Evolutionary conservation across 2,329 filamentous ascomycete genomes (phyloP), one percentile per base, ranked within the genome.

Genomic region (Metarhizium brunneum): DNA sequence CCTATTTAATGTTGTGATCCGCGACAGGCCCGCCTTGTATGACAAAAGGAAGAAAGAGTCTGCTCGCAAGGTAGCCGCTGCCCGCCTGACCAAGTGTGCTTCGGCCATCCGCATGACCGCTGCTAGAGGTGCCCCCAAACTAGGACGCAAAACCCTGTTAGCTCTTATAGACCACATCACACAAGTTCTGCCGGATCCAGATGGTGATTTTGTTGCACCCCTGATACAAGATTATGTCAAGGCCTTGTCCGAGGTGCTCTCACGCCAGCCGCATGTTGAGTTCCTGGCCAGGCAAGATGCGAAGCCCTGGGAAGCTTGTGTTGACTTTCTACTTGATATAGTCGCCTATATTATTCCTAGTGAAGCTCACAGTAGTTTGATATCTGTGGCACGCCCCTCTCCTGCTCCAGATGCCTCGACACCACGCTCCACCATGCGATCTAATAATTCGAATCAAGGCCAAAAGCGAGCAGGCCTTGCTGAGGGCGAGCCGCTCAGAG

Each of bases 131-230:
- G 76, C 86, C 36, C 72, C 77, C 20, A 85, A 81, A 58, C 71
- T 97, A 59, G 87, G 85, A 64, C 76, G 78, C 57, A 95, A 90
- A 68, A 92, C 91, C 0, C 76, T 92, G n/a, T 81, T 86, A 62
- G 83, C 87, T 6, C 74, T 96, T 16, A 76, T 95, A 60, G 85
- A 90, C 60, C 91, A 96, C 70, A 86, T 97, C 58, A 85, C 83
- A 3, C 85, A 96, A 60, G 83, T 84, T 18, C 76, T 95, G 3
- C 81, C 84, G 2, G 79, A 76, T 0, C 70, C 72, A 3, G 80
- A 84, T 54, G 83, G 83, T 14, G 78, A 76, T 2, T 81, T 87
- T 54, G 84, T 90, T 60, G 78, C 84, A 56, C 85, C 87, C 13
- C 76, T 99, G 5, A 73, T 85, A 29, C 78, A 84, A 51, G 84